These are phyloP conservation scores for Neofusicoccum umdonicola DNA, from an alignment of 2,329 filamentous ascomycete species.

Conservation along the genomic window DNA sequence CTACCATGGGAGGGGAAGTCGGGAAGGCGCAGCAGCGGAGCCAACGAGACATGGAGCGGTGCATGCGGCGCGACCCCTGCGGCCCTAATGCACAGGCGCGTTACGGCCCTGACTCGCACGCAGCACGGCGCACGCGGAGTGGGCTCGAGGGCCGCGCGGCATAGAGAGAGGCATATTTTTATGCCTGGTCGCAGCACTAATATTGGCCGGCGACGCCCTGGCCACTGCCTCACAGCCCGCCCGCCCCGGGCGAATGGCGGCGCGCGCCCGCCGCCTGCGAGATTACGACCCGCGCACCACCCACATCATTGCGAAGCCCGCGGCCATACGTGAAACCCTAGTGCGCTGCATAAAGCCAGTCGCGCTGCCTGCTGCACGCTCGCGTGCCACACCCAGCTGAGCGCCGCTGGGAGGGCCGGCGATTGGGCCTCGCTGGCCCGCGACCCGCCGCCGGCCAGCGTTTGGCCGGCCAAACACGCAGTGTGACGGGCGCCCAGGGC, in stretches of 20 bases:
- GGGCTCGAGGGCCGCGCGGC: constrained; percentile 33
- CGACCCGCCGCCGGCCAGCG: neutral
- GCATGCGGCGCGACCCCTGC: constrained; percentile 32
- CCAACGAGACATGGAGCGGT: constrained; percentile 33
- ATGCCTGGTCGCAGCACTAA: constrained; percentile 32
- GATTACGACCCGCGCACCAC: constrained; percentile 19
- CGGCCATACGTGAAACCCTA: constrained; percentile 20
- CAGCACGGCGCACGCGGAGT: constrained; percentile 15
- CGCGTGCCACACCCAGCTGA: constrained; percentile 6
- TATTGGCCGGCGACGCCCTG: constrained; percentile 22
- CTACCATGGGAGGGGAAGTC: constrained; percentile 21
- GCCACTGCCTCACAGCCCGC: constrained; percentile 7
- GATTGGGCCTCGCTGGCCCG: constrained; percentile 14
- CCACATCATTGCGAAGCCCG: constrained; percentile 15
- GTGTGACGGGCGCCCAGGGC: neutral
- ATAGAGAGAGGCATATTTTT: constrained; percentile 28
- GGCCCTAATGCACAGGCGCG: constrained; percentile 17
- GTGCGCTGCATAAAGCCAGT: constrained; percentile 19
- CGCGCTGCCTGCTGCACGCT: constrained; percentile 8
- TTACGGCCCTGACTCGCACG: constrained; percentile 18
- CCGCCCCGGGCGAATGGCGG: constrained; percentile 15
- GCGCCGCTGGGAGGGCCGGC: constrained; percentile 1
- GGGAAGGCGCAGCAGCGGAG: constrained; percentile 37
- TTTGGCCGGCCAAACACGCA: constrained; percentile 2
- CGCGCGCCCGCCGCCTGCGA: constrained; percentile 12